Evolutionary conservation across 1,139 yeast genomes (phyloP), one percentile per base, ranked within the genome.

Genomic region (Meyerozyma carpophila): DNA sequence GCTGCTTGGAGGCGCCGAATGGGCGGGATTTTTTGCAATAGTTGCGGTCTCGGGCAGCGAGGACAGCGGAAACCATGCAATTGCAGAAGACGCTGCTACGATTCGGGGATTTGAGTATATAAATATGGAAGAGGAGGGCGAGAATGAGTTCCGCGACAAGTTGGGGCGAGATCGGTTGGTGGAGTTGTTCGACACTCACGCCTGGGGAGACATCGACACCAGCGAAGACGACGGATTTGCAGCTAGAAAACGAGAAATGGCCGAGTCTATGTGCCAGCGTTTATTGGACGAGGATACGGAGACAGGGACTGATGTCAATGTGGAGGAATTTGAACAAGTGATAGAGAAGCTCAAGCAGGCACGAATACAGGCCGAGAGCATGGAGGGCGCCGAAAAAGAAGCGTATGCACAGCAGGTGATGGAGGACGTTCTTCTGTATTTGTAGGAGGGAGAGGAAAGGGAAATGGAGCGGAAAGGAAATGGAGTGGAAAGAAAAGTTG

Each of bases 171-270:
- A 56, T 25, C 43, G 78, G 39, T 43, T 73, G 6, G 41, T 50
- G 5, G 78, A 73, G 46, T 47, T 73, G 14, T 46, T 73, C 9
- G 67, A 72, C 25, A 55, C 70, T 1, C 75, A 73, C 47, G 73
- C 68, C 27, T 73, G 78, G 78, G 47, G 52, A 13, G 55, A 58
- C 38, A 53, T 57, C 42, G 59, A 57, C 5, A 37, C 43, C 2
- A 40, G 43, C 5, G 40, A 48, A 24, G 37, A 47, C 10, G 49
- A 45, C 10, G 47, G 45, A 3, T 34, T 8, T 13, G 24, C 16
- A 7, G n/a, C 21, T 16, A 8, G 25, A 16, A 41, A 25, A 31
- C 41, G 27, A 32, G 40, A 1, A 39, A 43, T 27, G 42, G 44
- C 62, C 20, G 50, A 49, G 4, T 54, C 55, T 9, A 68, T 70